Base-by-base conservation (phyloP, 257 asterid species). In the Solanum arcanum region DNA sequence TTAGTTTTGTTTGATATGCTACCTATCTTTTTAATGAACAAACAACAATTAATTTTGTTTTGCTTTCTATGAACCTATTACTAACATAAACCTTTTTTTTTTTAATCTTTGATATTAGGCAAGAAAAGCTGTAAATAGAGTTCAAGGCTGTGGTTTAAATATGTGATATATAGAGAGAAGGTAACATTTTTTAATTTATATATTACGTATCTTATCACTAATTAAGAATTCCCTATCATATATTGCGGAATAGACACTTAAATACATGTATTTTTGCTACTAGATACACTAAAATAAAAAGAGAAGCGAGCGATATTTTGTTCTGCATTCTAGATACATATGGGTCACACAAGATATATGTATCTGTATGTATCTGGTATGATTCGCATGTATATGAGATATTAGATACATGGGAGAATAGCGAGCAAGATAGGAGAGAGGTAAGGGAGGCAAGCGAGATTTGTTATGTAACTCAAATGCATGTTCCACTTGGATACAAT, bases 61-160 rank as follows among this genome's bases (percentile, higher is more conserved):
- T 47, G 15, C 15, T 37, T 47, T 12, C 33, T 47, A 15, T 27
- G 42, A 82, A 23, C 0, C 70, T 82, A 29, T 82, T 49, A 33
- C 33, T 13, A 59, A 52, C 49, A 31, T 59, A 14, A 1, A 31
- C 23, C 15, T 7, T 80, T 44, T 31, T 72, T 59, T 59, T 3
- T 31, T 25, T 72, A 20, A 59, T 33, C 25, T 81, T 37, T 31
- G 41, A 80, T 80, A 16, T 16, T 33, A 93, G 97, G 95, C 90
- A 83, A 84, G 56, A 75, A 89, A 84, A 87, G 91, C 94, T 9
- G 62, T 75, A n/a, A 87, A 89, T 56, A 90, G 91, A 88, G 90
- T 91, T 88, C 92, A 62, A 76, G 85, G 44, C 20, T 29, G 64
- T n/a, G 70, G 64, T 7, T 18, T 56, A 56, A n/a, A 16, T 37